Conservation (phyloP, 768 basidiomycete species). For the Antrodiella citrinella region DNA sequence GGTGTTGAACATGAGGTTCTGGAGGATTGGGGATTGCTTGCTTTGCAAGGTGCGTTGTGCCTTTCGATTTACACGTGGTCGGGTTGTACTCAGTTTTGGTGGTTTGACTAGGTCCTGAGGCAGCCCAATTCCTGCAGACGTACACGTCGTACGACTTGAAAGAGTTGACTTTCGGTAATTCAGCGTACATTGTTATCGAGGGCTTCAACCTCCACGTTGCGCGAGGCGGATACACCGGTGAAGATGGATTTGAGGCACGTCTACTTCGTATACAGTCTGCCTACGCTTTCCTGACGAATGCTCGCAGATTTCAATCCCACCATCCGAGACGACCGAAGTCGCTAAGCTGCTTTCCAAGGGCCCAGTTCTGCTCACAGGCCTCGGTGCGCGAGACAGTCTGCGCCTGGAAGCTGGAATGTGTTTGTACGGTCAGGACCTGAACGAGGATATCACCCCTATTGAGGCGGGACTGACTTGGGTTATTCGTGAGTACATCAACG, state of each 20-base stretch:
- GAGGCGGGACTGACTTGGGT: conserved; percentile 93
- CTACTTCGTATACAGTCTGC: not conserved
- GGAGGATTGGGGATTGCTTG: conserved; percentile 81
- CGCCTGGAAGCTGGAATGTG: conserved; percentile 96
- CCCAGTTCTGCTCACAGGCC: conserved; percentile 75
- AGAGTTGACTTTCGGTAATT: conserved; percentile 75
- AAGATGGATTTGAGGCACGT: conserved; percentile 92
- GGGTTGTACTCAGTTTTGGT: not conserved
- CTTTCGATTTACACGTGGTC: not conserved
- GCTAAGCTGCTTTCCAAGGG: conserved; percentile 54
- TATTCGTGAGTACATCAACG: conserved; percentile 50
- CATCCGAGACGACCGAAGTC: conserved; percentile 62
- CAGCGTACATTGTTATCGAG: conserved; percentile 72
- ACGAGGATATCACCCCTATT: conserved; percentile 78
- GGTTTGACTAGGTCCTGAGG: conserved; percentile 56
- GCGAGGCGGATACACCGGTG: conserved; percentile 95
- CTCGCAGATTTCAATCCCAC: conserved; percentile 79
- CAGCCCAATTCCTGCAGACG: conserved; percentile 71
- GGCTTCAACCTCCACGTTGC: conserved; percentile 81
- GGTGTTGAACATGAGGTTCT: conserved; percentile 76
- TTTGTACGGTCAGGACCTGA: conserved; percentile 89
- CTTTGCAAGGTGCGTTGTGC: conserved; percentile 67
- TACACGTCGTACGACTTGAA: conserved; percentile 70
- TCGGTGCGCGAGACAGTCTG: conserved; percentile 91
- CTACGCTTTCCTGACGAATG: not conserved